Percentiles rank a stretch among this genome's conserved stretches.
These are phyloP conservation scores for Botrytis sinoallii DNA, from an alignment of 2,329 filamentous ascomycete species.

Conservation along the genomic window DNA sequence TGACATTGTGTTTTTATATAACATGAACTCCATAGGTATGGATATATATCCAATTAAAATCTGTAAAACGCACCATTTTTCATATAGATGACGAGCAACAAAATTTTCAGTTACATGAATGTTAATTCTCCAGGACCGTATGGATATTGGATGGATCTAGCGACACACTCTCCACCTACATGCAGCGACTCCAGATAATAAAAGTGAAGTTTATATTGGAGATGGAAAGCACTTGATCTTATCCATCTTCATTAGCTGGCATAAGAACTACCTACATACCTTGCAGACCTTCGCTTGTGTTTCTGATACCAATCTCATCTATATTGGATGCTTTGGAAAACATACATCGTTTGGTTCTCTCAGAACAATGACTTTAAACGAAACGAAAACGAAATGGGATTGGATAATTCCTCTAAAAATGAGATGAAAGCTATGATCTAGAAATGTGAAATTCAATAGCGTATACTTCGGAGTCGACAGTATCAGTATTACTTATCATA, in stretches of 20 bases:
- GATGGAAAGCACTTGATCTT: not conserved
- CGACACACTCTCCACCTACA: not conserved
- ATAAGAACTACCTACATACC: not conserved
- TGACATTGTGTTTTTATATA: not conserved
- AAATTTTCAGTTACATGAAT: not conserved
- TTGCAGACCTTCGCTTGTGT: not conserved
- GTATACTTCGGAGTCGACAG: too few relatives aligned
- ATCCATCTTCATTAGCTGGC: accelerated
- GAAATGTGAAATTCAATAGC: too few relatives aligned
- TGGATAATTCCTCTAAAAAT: too few relatives aligned
- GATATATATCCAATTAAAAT: not conserved
- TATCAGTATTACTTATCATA: too few relatives aligned
- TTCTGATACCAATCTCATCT: not conserved
- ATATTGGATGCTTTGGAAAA: too few relatives aligned
- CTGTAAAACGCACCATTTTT: not conserved
- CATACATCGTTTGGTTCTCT: too few relatives aligned
- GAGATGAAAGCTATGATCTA: too few relatives aligned
- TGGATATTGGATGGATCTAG: not conserved
- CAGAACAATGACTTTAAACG: too few relatives aligned
- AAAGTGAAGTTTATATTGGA: not conserved
- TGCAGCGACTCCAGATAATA: too few relatives aligned
- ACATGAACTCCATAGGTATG: not conserved
- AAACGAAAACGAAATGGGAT: too few relatives aligned
- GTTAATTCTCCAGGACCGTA: not conserved
- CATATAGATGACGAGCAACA: too few relatives aligned